A percentile compares a stretch with the other conserved stretches of the same genome.
These are phyloP conservation scores for Saccharomycopsis capsularis DNA, from an alignment of 805 yeast genomes.

Conservation along the genomic window DNA sequence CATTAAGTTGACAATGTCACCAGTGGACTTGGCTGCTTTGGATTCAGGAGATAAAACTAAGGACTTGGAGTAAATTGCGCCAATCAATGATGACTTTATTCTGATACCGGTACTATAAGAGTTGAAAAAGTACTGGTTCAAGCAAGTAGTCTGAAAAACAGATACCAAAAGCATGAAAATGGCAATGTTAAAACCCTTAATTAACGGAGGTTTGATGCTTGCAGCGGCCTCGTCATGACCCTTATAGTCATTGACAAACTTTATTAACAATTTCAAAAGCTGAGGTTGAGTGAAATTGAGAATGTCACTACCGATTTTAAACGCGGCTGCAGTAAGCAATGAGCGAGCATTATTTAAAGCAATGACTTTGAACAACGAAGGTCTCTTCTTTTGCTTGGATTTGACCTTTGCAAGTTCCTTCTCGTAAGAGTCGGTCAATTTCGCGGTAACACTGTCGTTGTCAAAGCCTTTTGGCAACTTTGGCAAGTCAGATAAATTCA, in stretches of 20 bases:
- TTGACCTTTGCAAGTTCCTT: slow-evolving; percentile 33
- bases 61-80: slow-evolving; percentile 63
- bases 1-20: slow-evolving; percentile 92
- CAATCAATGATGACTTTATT: slow-evolving; percentile 60
- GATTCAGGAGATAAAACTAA: slow-evolving; percentile 65
- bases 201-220: slow-evolving; percentile 47
- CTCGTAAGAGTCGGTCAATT: slow-evolving; percentile 56
- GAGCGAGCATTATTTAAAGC: slow-evolving; percentile 66
- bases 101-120: slow-evolving; percentile 73
- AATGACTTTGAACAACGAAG: slow-evolving; percentile 56
- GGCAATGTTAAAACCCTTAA: slow-evolving; percentile 72
- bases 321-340: slow-evolving; percentile 40
- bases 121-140: slow-evolving; percentile 74
- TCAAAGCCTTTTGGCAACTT: slow-evolving; percentile 62
- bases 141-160: slow-evolving; percentile 65
- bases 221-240: slow-evolving; percentile 29
- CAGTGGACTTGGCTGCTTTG: slow-evolving; percentile 66
- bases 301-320: slow-evolving; percentile 56
- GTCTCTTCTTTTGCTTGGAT: slow-evolving; percentile 28
- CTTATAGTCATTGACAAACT: slow-evolving; percentile 46
- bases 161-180: slow-evolving; percentile 68
- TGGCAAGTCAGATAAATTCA: slow-evolving; percentile 63
- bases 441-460: slow-evolving; percentile 43
- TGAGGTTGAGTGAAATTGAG: slow-evolving; percentile 87
- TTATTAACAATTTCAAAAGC: slow-evolving; percentile 59